Percentiles rank a stretch among this genome's conserved stretches.
Conservation (phyloP, 257 asterid genomes). For the Hygrophila difformis region DNA sequence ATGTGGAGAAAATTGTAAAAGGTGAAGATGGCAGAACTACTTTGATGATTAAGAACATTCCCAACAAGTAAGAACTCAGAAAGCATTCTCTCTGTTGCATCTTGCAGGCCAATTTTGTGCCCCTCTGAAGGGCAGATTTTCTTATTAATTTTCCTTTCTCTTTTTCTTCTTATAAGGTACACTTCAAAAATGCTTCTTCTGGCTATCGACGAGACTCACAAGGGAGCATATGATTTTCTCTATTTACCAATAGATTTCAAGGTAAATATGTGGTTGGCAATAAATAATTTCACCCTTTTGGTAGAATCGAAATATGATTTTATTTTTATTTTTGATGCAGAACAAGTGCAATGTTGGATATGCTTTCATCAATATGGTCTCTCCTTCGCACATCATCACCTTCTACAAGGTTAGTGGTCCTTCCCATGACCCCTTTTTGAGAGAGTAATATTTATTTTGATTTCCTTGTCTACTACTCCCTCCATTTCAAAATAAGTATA, state of each 20-base stretch:
- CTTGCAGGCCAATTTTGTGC: no score
- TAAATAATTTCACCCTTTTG: neutral
- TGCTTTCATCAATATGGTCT: constrained; percentile 97
- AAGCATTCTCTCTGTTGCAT: constrained; percentile 11
- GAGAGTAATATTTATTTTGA: no score
- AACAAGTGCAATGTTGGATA: constrained; percentile 98
- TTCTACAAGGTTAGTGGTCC: constrained; percentile 60
- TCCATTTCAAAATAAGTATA: no score
- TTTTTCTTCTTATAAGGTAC: constrained; percentile 41
- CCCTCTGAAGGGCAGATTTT: neutral
- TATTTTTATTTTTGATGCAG: constrained; percentile 33
- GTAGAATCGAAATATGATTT: constrained; percentile 7
- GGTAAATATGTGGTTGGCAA: constrained; percentile 33
- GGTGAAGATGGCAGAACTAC: constrained; percentile 91
- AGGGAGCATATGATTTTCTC: constrained; percentile 81
- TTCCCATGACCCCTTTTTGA: no score
- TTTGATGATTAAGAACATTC: constrained; percentile 92
- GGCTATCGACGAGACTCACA: constrained; percentile 86
- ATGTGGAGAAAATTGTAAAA: constrained; percentile 62
- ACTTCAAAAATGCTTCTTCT: constrained; percentile 91
- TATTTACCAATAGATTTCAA: constrained; percentile 93
- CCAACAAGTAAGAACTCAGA: constrained; percentile 72
- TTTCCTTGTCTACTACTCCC: no score
- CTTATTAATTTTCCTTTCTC: constrained; percentile 15
- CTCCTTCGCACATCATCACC: constrained; percentile 73